These are phyloP conservation scores for Xylaria flabelliformis DNA, from an alignment of 495 filamentous ascomycete genomes.

Conservation along the genomic window DNA sequence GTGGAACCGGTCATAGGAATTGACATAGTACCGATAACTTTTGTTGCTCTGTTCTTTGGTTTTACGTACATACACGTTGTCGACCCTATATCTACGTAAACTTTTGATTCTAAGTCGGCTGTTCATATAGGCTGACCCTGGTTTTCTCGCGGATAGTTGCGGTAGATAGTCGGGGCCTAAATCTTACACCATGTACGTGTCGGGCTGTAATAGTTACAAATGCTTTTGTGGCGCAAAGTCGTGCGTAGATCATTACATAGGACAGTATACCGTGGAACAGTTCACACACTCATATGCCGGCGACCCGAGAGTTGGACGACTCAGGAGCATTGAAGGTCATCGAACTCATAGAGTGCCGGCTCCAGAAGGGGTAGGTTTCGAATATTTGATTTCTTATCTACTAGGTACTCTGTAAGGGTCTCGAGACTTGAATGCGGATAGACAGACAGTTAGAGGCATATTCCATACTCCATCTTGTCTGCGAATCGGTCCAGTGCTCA, in stretches of 20 bases:
- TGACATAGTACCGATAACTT: background rate
- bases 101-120: slow-evolving; percentile 5
- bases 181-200: slow-evolving; percentile 17
- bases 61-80: slow-evolving; percentile 24
- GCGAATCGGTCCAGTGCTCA: slow-evolving; percentile 1
- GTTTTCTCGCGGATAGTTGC: background rate
- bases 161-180: background rate
- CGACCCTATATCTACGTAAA: background rate
- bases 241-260: background rate
- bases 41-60: slow-evolving; percentile 5
- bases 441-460: slow-evolving; percentile 21
- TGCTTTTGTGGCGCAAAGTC: background rate
- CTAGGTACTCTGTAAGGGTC: slow-evolving; percentile 21
- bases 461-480: slow-evolving; percentile 26
- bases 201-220: background rate
- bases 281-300: background rate
- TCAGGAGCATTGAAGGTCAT: background rate
- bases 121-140: background rate
- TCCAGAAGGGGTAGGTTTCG: background rate
- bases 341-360: background rate
- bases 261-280: background rate
- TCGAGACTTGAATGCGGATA: background rate
- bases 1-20: slow-evolving; percentile 20
- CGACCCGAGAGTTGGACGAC: background rate
- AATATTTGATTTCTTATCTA: slow-evolving; percentile 25